These are phyloP conservation scores for Fusarium mangiferae DNA, from an alignment of 2,329 filamentous ascomycete genomes.

Conservation along the genomic window DNA sequence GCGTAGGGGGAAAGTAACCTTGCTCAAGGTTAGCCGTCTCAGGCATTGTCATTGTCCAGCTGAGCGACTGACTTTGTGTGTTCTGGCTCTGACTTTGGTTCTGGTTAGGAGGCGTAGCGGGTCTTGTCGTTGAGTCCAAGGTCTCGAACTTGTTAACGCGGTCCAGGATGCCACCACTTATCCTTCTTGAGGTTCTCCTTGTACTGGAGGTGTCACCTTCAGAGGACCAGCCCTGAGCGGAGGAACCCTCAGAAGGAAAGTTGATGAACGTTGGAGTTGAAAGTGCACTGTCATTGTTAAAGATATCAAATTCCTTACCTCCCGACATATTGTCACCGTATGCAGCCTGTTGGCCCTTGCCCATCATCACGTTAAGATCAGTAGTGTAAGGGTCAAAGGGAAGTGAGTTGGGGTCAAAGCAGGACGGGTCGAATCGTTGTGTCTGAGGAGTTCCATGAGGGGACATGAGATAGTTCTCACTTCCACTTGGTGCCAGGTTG, in stretches of 20 bases:
- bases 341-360: constrained; percentile 59
- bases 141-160: constrained; percentile 69
- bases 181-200: constrained; percentile 56
- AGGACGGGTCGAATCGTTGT: constrained; percentile 62
- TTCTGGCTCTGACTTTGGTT: constrained; percentile 65
- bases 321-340: constrained; percentile 55
- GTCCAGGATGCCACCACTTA: constrained; percentile 71
- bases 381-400: constrained; percentile 60
- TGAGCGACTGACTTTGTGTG: constrained; percentile 62
- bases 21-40: constrained; percentile 16
- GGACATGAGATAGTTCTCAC: constrained; percentile 68
- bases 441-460: constrained; percentile 65
- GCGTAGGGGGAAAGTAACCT: constrained; percentile 75
- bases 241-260: constrained; percentile 60
- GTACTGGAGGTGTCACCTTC: constrained; percentile 59
- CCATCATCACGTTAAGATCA: constrained; percentile 57
- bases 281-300: constrained; percentile 57
- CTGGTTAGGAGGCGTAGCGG: constrained; percentile 71
- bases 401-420: constrained; percentile 56
- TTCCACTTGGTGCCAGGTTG: constrained; percentile 49
- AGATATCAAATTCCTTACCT: constrained; percentile 62
- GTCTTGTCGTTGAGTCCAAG: constrained; percentile 62
- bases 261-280: constrained; percentile 62
- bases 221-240: constrained; percentile 60
- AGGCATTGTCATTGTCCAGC: constrained; percentile 10